phyloP scores from a whole-genome alignment of 139 green algal genomes.

The Spirogloea muscicola region DNA sequence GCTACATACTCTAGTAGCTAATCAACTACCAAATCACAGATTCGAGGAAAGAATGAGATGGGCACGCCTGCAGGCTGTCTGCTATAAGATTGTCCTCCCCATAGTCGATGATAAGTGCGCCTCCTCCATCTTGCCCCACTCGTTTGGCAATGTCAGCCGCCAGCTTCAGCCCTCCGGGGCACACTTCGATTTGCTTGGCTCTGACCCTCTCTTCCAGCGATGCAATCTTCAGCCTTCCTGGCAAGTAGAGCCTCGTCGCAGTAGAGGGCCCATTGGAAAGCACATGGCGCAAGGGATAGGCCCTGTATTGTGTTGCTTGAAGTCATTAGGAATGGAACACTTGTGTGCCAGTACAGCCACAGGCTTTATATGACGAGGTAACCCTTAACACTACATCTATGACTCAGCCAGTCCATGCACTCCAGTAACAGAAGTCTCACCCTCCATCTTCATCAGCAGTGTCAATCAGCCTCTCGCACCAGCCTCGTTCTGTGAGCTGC shows the following conservation, averaged over 20 bases:
- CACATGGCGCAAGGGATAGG: slow-evolving; percentile 52
- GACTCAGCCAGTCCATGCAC: too few relatives aligned
- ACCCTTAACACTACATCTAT: too few relatives aligned
- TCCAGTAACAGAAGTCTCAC: neutral
- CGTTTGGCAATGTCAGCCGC: slow-evolving; percentile 66
- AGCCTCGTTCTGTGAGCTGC: slow-evolving; percentile 54
- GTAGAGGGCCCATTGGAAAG: slow-evolving; percentile 68
- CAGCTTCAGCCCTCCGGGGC: slow-evolving; percentile 61
- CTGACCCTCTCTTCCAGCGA: too few relatives aligned
- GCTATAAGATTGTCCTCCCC: slow-evolving; percentile 69
- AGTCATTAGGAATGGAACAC: too few relatives aligned
- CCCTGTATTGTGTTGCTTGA: too few relatives aligned
- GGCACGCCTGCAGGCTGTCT: slow-evolving; percentile 61
- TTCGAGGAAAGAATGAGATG: too few relatives aligned
- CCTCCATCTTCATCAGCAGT: slow-evolving; percentile 40
- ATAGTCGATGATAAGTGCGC: slow-evolving; percentile 93
- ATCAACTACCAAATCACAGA: too few relatives aligned
- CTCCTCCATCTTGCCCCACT: slow-evolving; percentile 65
- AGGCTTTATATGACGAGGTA: too few relatives aligned
- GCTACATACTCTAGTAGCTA: too few relatives aligned
- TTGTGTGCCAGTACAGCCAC: too few relatives aligned
- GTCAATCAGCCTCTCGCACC: slow-evolving; percentile 83
- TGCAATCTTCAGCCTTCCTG: slow-evolving; percentile 48
- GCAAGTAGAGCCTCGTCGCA: slow-evolving; percentile 62
- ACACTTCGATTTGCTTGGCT: slow-evolving; percentile 45